Base-by-base conservation (phyloP, 139 green algal genomes). In the Microglena sp. region DNA sequence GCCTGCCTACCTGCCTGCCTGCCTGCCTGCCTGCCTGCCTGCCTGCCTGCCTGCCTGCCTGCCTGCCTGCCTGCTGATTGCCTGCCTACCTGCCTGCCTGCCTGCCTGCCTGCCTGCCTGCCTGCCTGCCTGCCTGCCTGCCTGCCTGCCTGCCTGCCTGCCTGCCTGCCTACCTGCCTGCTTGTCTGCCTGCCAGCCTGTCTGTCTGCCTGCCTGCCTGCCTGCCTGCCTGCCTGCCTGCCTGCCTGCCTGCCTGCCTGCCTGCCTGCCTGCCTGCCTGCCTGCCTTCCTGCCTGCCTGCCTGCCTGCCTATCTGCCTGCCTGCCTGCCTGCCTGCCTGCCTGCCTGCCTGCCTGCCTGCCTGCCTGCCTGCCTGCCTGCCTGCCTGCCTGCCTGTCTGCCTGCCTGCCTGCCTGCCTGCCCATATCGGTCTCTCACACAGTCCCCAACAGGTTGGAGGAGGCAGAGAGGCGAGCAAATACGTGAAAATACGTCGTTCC, bases 321-420 rank as follows among this genome's bases (percentile, higher is more conserved):
- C 18, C 30, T 64, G 30, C 18, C 30, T 64, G 30, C 8, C 30
- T 50, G 57, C 18, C 5, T 45, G 30, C 8, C 30, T 64, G 57
- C 4, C 5, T 45, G 29, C 4, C 5, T 46, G 57, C 33, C 29
- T 46, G 57, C 33, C 30, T 46, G 29, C 33, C 26, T 28, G 57
- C 8, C 26, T 64, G 57, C 18, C 5, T 50, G 29, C 29, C 5
- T 64, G 57, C 22, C 26, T 36, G 6, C 7, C 27, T 43, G 6
- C 29, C 55, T 35, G 24, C 55, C 27, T 35, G 24, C 55, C 27
- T 62, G 55, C 27, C 24, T 36, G 27, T 7, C 27, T 62, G 55
- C 55, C 27, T 62, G 55, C 55, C 24, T 43, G 55, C 55, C 24
- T 62, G 27, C 55, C 27, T 62, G 26, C 55, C 27, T 36, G 27